phyloP scores from a whole-genome alignment of 1,284 basidiomycete genomes.

The Austroboletus olivaceoglutinosus region DNA sequence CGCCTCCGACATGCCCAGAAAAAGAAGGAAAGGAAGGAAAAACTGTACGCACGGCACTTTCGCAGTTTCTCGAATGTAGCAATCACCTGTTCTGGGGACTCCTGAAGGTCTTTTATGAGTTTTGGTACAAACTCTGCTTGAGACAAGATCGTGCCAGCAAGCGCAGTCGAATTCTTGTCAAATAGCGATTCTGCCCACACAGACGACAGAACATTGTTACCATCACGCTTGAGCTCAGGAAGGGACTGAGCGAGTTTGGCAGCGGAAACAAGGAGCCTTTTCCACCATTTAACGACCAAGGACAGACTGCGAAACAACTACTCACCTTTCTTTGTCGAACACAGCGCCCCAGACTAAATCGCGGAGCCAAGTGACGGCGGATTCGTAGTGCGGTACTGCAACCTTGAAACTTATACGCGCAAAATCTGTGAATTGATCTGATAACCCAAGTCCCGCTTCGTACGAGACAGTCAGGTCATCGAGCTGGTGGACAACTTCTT shows the following conservation, averaged over 20 bases:
- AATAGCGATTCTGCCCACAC: conserved; percentile 71
- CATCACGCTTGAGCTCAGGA: conserved; percentile 93
- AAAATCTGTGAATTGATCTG: conserved; percentile 71
- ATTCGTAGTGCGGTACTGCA: conserved; percentile 77
- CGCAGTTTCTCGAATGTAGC: conserved; percentile 75
- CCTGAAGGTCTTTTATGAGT: conserved; percentile 71
- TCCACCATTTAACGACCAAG: conserved; percentile 8
- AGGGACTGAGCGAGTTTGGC: conserved; percentile 91
- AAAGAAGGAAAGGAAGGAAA: not conserved
- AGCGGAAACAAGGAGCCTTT: conserved; percentile 78
- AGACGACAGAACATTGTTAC: conserved; percentile 76
- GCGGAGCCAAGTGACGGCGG: conserved; percentile 83
- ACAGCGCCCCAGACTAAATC: conserved; percentile 84
- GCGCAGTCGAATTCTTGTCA: conserved; percentile 71
- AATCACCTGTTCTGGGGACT: conserved; percentile 71
- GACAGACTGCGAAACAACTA: not conserved
- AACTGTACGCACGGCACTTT: conserved; percentile 58
- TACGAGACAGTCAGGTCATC: conserved; percentile 93
- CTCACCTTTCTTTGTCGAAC: conserved; percentile 83
- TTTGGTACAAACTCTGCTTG: conserved; percentile 81
- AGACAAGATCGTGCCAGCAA: conserved; percentile 69
- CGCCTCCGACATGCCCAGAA: not conserved
- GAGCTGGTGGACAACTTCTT: conserved; percentile 88
- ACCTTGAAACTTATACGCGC: conserved; percentile 83
- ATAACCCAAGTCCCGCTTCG: conserved; percentile 71